A percentile compares a stretch with the other conserved stretches of the same genome.
Conservation (phyloP, 2,329 filamentous ascomycete species). For the Hirsutella thompsonii region DNA sequence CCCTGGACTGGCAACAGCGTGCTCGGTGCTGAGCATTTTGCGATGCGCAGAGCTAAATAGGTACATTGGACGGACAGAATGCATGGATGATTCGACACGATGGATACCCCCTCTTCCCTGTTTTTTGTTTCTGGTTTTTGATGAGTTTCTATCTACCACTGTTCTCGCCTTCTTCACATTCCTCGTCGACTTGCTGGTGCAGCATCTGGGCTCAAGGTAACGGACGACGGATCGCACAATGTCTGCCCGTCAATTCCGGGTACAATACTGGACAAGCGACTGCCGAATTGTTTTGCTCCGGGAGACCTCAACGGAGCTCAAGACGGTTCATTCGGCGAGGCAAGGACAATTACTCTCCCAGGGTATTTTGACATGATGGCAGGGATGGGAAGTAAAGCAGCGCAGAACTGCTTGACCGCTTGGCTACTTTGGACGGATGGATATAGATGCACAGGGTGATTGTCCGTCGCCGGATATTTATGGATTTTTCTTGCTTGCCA, state of each 20-base stretch:
- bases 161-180: slow-evolving; percentile 9
- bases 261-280: no score
- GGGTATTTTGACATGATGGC: neutral
- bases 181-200: neutral
- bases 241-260: no score
- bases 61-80: slow-evolving; percentile 26
- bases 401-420: no score
- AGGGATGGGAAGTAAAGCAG: neutral
- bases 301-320: no score
- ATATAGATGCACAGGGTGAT: slow-evolving; percentile 24
- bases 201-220: neutral
- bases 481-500: neutral
- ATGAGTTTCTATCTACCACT: slow-evolving; percentile 3
- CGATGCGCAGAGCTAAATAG: slow-evolving; percentile 6
- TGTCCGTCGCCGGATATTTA: slow-evolving; percentile 27
- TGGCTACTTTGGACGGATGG: slow-evolving; percentile 14
- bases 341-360: no score
- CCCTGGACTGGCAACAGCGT: slow-evolving; percentile 26
- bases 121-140: slow-evolving; percentile 8
- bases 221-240: neutral
- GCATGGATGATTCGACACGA: slow-evolving; percentile 31
- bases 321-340: no score
- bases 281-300: no score
- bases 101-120: slow-evolving; percentile 27
- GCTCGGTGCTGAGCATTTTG: slow-evolving; percentile 3